Evolutionary conservation across 2,329 filamentous ascomycete species (phyloP), one percentile per base, ranked within the genome.

Genomic region (Westerdykella sp.): DNA sequence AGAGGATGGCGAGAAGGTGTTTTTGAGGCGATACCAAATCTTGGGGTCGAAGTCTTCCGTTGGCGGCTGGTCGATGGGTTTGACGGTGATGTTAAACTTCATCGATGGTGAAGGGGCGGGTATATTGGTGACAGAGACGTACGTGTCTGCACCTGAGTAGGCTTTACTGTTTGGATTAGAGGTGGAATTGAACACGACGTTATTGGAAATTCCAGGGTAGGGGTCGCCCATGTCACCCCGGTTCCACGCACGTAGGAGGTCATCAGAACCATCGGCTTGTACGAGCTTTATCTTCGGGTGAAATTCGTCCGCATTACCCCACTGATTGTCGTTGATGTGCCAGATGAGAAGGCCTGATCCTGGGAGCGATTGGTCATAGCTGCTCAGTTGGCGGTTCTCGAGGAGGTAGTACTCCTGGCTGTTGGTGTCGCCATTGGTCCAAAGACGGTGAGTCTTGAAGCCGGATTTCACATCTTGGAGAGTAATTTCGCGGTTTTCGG

Each of bases 11-110:
- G 46, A n/a, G 28, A 48, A 50, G 1, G 48, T 47, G 38, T 55
- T 59, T 39, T 55, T 57, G 14, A 58, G n/a, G 15, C 49, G 47
- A 35, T 59, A 59, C 54, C 55, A 57, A 5, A 11, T 54, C 9
- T 45, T 50, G 10, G 43, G 14, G 32, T 55, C 38, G 43, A 59
- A 56, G 23, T 25, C 15, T 15, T 37, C 32, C 1, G 43, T 40
- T 2, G 44, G 42, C 1, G 45, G 45, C 16, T 42, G 34, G 22
- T 39, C 39, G 31, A 36, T 34, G 7, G 44, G 44, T 34, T 49
- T 51, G 25, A 59, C 53, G 4, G 50, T 55, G 28, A 56, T 48
- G 31, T 53, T 47, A 25, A 57, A 53, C 0, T 47, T 56, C 49
- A 59, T 57, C 5, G 44, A 48, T 5, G 42, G n/a, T n/a, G 46